Base-by-base conservation (phyloP, 2,329 filamentous ascomycete species). In the Orbilia oligospora region DNA sequence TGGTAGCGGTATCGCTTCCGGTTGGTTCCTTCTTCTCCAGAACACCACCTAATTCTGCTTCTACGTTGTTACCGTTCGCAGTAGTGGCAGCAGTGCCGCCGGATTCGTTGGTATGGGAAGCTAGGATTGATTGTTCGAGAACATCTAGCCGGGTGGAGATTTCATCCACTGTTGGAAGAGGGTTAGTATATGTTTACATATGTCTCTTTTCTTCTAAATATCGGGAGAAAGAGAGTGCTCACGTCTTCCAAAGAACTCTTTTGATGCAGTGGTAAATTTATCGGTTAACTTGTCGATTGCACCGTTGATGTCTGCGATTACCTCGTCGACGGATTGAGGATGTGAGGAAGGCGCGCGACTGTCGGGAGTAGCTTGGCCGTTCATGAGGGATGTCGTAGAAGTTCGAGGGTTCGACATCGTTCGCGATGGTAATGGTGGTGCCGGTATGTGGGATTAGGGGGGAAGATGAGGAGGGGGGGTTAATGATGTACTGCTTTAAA, bases 261-360 rank as follows among this genome's bases (percentile, higher is more conserved):
- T 68, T 2, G 75, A 78, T 4, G 75, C 75, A 44, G 75, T 72
- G 63, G 71, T 78, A 53, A 78, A 78, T 20, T 78, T 78, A 30
- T 78, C 75, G 18, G 75, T 72, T n/a, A 78, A 27, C 64, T 78
- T 78, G 41, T 78, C 75, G 46, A 78, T 78, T n/a, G 75, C 75
- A 18, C 68, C 38, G 68, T 78, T 78, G 51, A 78, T 78, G 46
- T 78, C 75, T 18, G 75, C 75, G 68, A 78, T 78, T 44, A 78
- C 75, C 48, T 78, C 75, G 75, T 78, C 75, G 64, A 78, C 75
- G 48, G 75, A 78, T 51, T 78, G 75, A 14, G 75, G 75, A 38
- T 78, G 75, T 5, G 75, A 72, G 16, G 75, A 78, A 9, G 75
- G 53, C 12, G 75, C 51, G 30, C 67, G 73, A 33, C 55, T 69